Base-by-base conservation (phyloP, 805 yeast species). In the Lachancea thermotolerans region DNA sequence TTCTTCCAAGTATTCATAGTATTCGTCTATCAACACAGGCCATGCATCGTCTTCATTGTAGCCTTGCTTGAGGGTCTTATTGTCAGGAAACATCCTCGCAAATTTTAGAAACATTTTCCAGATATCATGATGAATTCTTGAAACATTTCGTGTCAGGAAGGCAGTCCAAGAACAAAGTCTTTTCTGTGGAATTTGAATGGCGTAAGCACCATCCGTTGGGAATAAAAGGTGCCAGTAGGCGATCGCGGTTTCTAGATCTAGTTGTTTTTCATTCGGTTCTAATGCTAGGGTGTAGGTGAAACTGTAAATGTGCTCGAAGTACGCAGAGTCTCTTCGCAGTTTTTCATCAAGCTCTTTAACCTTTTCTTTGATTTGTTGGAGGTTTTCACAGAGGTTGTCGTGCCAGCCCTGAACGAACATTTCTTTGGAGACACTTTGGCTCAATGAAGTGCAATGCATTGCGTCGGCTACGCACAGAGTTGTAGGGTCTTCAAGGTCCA, bases 21-120 rank as follows among this genome's bases (percentile, higher is more conserved):
- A 91, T 47, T 81, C 87, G 61, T 91, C 99, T 52, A 91, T 78
- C 14, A 87, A 68, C 44, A 85, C 78, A 4, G 98, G 99, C 98
- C 98, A 91, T 0, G 96, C 85, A 18, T 84, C 89, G 53, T 77
- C 75, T 51, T 83, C 93, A 54, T 84, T 90, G 62, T 89, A 90
- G 2, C 64, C 66, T 2, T 45, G 37, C 12, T 65, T 64, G 4
- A 91, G 67, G 1, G 57, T 50, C 0, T 84, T 78, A 48, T 86
- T 85, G 14, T 60, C 50, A 1, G 77, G 64, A 48, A 72, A 72
- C 48, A 76, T 75, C 44, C 68, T 64, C 45, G 82, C 64, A 56
- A 89, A 87, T 45, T 80, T 78, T 44, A 73, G 73, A 45, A 85
- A 68, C 97, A 90, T 89, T 49, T 77, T 73, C 97, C 97, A 91